phyloP scores from a whole-genome alignment of 1,284 basidiomycete genomes.

The Boletellus deceptivus region DNA sequence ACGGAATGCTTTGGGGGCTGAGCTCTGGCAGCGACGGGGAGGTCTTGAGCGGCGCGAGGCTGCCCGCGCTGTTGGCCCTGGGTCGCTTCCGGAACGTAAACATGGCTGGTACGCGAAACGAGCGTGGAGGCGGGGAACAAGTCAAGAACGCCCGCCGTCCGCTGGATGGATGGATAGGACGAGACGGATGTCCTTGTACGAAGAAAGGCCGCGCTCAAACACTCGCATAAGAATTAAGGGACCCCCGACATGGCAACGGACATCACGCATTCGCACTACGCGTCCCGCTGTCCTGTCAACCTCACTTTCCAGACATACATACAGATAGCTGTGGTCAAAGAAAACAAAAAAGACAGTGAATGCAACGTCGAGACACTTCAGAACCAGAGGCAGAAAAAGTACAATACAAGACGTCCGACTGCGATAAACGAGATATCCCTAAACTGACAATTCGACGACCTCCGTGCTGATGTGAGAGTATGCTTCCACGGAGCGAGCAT shows the following conservation, averaged over 20 bases:
- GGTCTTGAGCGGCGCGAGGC: constrained; percentile 41
- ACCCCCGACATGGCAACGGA: constrained; percentile 30
- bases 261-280: neutral
- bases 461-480: constrained; percentile 26
- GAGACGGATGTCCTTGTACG: constrained; percentile 13
- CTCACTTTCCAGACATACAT: constrained; percentile 35
- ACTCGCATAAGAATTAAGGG: constrained; percentile 25
- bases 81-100: constrained; percentile 70
- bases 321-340: constrained; percentile 32
- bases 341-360: constrained; percentile 8
- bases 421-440: constrained; percentile 33
- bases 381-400: constrained; percentile 22
- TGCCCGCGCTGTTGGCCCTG: constrained; percentile 37
- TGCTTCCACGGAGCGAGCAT: constrained; percentile 31
- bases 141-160: constrained; percentile 21
- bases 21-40: constrained; percentile 78
- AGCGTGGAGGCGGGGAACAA: constrained; percentile 14
- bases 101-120: constrained; percentile 43
- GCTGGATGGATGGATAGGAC: constrained; percentile 13
- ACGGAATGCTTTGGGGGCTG: constrained; percentile 67
- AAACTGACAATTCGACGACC: constrained; percentile 33
- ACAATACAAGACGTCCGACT: constrained; percentile 38
- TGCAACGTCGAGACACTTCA: constrained; percentile 12
- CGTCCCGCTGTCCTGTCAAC: constrained; percentile 9
- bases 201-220: constrained; percentile 21